Conservation (phyloP, 495 filamentous ascomycete genomes). For the Xylaria palmicola region DNA sequence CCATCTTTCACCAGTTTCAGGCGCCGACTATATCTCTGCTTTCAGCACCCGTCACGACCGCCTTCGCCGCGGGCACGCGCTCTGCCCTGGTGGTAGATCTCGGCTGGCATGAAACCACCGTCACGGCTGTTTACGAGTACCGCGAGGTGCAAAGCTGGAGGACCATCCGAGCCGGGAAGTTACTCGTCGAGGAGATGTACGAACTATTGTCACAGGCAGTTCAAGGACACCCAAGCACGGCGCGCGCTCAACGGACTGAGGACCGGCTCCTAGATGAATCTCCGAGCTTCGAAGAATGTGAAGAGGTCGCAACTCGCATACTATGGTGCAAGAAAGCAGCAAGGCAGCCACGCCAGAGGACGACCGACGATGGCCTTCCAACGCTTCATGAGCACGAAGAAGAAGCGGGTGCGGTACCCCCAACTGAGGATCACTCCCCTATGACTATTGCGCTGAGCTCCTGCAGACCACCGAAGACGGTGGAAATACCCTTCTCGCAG, state of each 20-base stretch:
- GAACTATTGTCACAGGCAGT: constrained; percentile 53
- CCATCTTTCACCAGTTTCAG: constrained; percentile 76
- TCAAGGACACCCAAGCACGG: constrained; percentile 19
- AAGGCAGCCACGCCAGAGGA: constrained; percentile 23
- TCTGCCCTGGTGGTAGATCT: constrained; percentile 82
- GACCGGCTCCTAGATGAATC: constrained; percentile 29
- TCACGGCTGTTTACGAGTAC: constrained; percentile 85
- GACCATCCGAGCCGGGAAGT: constrained; percentile 71
- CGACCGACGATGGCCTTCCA: constrained; percentile 35
- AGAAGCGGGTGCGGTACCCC: constrained; percentile 33
- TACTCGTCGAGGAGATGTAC: constrained; percentile 66
- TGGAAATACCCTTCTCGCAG: constrained; percentile 63
- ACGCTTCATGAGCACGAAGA: constrained; percentile 54
- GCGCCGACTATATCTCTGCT: constrained; percentile 79
- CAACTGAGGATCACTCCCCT: constrained; percentile 27
- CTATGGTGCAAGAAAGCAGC: constrained; percentile 65
- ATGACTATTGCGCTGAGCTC: constrained; percentile 52
- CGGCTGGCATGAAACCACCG: constrained; percentile 84
- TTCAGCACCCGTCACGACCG: constrained; percentile 66
- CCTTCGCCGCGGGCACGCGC: constrained; percentile 78
- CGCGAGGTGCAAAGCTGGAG: constrained; percentile 67
- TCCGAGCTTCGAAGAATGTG: constrained; percentile 70
- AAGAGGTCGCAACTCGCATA: constrained; percentile 71
- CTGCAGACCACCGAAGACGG: constrained; percentile 42
- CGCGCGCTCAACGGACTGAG: constrained; percentile 20